These are phyloP conservation scores for Sarcocystis neurona DNA, from an alignment of 169 alveolate genomes.

Conservation along the genomic window DNA sequence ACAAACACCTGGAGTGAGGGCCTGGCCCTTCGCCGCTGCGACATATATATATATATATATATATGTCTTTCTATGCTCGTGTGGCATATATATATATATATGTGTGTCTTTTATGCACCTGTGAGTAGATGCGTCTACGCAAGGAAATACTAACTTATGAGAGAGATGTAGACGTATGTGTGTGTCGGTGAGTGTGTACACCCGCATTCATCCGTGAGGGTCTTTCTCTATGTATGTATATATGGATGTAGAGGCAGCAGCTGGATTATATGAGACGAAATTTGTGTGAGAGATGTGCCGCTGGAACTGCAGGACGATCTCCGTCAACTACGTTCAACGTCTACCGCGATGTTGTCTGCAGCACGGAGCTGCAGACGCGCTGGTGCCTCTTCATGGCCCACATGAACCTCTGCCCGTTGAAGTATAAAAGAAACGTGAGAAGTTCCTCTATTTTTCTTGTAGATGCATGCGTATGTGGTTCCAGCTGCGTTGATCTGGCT, in stretches of 20 bases:
- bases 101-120: background rate
- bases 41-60: background rate
- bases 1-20: background rate
- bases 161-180: background rate
- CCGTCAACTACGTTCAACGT: background rate
- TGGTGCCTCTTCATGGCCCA: constrained; percentile 52
- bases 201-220: too few species aligned
- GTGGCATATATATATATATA: background rate
- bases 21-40: background rate
- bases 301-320: too few species aligned
- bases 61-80: background rate
- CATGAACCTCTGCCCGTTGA: constrained; percentile 23
- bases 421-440: constrained; percentile 31
- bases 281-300: too few species aligned
- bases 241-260: background rate
- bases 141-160: background rate
- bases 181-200: too few species aligned
- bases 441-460: too few species aligned
- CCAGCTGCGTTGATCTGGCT: too few species aligned
- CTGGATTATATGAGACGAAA: too few species aligned
- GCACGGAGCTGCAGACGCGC: constrained; percentile 35
- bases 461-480: too few species aligned
- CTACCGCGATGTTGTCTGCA: background rate
- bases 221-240: background rate
- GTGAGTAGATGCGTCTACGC: background rate